Conservation (phyloP, 2,329 filamentous ascomycete genomes). For the Dothistroma septosporum region DNA sequence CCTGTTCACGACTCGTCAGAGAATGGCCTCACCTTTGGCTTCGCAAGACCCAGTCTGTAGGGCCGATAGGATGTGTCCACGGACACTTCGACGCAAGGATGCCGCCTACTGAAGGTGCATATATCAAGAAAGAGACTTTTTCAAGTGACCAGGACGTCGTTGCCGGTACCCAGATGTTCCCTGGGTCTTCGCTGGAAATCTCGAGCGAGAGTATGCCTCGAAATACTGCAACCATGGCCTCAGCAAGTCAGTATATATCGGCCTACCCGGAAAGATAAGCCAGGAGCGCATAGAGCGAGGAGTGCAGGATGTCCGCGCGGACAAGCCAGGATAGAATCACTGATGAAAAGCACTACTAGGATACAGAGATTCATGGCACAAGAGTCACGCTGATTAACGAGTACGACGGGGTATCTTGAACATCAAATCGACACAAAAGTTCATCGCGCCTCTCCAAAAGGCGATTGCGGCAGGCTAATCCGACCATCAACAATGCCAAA, state of each 20-base stretch:
- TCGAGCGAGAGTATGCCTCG: background rate
- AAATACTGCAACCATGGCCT: background rate
- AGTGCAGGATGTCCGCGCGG: background rate
- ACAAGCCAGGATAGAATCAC: background rate
- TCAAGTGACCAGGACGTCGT: background rate
- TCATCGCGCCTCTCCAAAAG: background rate
- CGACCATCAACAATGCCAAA: constrained; percentile 8
- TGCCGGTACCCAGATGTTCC: background rate
- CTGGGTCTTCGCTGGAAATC: background rate
- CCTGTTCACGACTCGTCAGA: no score
- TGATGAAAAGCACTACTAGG: no score
- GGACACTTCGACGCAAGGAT: no score
- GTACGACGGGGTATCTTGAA: background rate
- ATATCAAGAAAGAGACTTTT: background rate
- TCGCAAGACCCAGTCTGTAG: no score
- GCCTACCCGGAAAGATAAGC: background rate
- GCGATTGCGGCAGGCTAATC: constrained; percentile 2
- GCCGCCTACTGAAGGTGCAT: no score
- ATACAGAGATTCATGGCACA: no score
- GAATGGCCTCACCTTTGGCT: no score
- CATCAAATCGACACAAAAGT: background rate
- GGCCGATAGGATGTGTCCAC: no score
- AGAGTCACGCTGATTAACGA: background rate
- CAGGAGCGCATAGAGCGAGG: background rate
- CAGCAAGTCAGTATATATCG: background rate